A percentile compares a stretch with the other conserved stretches of the same genome.
Conservation (phyloP, 768 basidiomycete species). For the Aureoboletus auriporus region DNA sequence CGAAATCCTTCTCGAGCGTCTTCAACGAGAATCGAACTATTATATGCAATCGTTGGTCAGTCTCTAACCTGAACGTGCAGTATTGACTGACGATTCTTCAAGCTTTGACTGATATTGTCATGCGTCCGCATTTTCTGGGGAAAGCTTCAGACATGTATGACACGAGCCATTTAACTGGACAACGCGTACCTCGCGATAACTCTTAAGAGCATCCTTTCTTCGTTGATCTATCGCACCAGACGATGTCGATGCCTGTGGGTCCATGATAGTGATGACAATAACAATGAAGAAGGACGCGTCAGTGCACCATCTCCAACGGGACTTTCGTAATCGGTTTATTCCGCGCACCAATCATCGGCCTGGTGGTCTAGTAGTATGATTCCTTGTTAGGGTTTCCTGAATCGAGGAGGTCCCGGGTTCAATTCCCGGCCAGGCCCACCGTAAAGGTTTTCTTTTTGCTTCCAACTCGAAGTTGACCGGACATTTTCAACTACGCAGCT, state of each 20-base stretch:
- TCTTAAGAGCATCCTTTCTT: conserved; percentile 67
- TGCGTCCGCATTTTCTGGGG: conserved; percentile 91
- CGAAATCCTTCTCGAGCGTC: conserved; percentile 83
- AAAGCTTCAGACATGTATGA: conserved; percentile 2
- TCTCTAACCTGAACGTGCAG: neutral
- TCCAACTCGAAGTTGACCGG: too few species aligned
- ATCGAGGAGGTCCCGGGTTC: conserved; percentile 61
- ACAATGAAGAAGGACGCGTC: conserved; percentile 23
- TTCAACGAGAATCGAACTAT: conserved; percentile 89
- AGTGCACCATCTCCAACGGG: neutral
- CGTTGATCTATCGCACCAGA: conserved; percentile 64
- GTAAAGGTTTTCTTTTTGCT: neutral
- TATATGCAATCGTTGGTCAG: neutral
- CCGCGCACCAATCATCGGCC: conserved; percentile 20
- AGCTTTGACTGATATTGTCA: conserved; percentile 76
- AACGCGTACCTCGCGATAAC: conserved; percentile 63
- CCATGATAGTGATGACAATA: conserved; percentile 21
- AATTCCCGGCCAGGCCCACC: conserved; percentile 52
- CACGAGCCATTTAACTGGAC: neutral
- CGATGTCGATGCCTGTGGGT: conserved; percentile 43
- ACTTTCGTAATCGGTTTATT: neutral
- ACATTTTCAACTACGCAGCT: too few species aligned
- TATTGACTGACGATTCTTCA: conserved; percentile 78
- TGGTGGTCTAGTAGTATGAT: conserved; percentile 55
- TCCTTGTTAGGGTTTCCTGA: conserved; percentile 44